These are phyloP conservation scores for Rubroboletus pulcherrimus DNA, from an alignment of 768 basidiomycete species.

Conservation along the genomic window DNA sequence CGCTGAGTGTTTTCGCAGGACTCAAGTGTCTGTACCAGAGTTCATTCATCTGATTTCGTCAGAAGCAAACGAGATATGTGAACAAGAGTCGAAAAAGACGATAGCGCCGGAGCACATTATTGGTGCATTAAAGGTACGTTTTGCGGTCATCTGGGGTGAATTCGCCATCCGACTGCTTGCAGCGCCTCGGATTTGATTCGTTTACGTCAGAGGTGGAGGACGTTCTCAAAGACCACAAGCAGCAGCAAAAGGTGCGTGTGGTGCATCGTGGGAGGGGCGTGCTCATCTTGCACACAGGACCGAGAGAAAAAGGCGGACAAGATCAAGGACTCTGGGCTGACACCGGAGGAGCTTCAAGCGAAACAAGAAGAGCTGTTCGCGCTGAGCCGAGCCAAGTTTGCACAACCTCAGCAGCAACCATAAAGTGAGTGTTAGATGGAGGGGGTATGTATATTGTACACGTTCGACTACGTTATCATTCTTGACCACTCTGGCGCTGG, in stretches of 20 bases:
- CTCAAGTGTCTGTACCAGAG: slow-evolving; percentile 50
- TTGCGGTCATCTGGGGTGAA: not conserved
- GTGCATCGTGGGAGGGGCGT: not conserved
- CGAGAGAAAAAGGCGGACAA: slow-evolving; percentile 91
- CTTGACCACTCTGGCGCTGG: slow-evolving; percentile 35
- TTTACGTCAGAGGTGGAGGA: slow-evolving; percentile 90
- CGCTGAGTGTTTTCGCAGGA: slow-evolving; percentile 1
- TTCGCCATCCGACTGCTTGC: slow-evolving; percentile 10
- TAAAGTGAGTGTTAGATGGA: slow-evolving; percentile 8
- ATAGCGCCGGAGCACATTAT: slow-evolving; percentile 98
- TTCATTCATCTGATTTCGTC: slow-evolving; percentile 97
- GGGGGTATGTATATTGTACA: slow-evolving; percentile 19
- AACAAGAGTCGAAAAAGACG: slow-evolving; percentile 97
- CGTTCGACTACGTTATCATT: slow-evolving; percentile 31
- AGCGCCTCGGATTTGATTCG: slow-evolving; percentile 91
- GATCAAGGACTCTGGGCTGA: slow-evolving; percentile 82
- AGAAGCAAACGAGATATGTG: slow-evolving; percentile 97
- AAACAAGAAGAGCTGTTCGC: slow-evolving; percentile 92
- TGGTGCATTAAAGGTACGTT: slow-evolving; percentile 75
- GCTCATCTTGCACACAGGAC: slow-evolving; percentile 47
- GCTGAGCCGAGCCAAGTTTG: slow-evolving; percentile 79
- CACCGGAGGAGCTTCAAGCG: slow-evolving; percentile 83
- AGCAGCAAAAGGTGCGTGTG: slow-evolving; percentile 78
- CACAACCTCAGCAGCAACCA: slow-evolving; percentile 49
- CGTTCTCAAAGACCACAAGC: slow-evolving; percentile 94